These are phyloP conservation scores for Curvularia spicifera DNA, from an alignment of 2,329 filamentous ascomycete genomes.

Conservation along the genomic window DNA sequence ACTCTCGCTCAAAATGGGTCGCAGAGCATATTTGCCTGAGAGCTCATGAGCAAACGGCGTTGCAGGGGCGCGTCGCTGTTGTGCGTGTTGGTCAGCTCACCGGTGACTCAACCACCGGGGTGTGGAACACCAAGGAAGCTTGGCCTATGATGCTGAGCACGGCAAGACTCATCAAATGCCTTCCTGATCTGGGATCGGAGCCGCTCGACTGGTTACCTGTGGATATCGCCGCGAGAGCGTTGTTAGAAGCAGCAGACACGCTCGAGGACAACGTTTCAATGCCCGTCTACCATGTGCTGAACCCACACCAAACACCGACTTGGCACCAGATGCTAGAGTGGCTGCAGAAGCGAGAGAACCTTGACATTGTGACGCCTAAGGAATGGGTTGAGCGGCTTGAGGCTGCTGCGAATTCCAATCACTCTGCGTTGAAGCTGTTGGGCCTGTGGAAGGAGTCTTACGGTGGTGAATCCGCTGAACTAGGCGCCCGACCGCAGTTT, in stretches of 20 bases:
- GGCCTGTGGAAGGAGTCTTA: slow-evolving; percentile 59
- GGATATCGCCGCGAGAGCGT: slow-evolving; percentile 56
- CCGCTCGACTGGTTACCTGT: slow-evolving; percentile 45
- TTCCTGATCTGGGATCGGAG: slow-evolving; percentile 40
- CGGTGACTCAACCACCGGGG: slow-evolving; percentile 39
- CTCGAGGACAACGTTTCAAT: slow-evolving; percentile 13
- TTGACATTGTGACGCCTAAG: slow-evolving; percentile 51
- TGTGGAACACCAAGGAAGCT: slow-evolving; percentile 44
- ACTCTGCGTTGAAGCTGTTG: slow-evolving; percentile 57
- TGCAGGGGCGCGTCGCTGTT: slow-evolving; percentile 38
- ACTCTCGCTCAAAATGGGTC: slow-evolving; percentile 63
- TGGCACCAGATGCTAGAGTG: slow-evolving; percentile 58
- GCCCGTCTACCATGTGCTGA: slow-evolving; percentile 59
- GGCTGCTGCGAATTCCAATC: slow-evolving; percentile 36
- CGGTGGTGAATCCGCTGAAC: slow-evolving; percentile 18
- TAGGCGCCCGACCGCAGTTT: slow-evolving; percentile 35
- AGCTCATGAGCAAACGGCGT: slow-evolving; percentile 43
- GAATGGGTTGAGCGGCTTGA: slow-evolving; percentile 55
- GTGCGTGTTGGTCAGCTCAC: slow-evolving; percentile 53
- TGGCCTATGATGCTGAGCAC: slow-evolving; percentile 49
- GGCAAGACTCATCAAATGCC: slow-evolving; percentile 32
- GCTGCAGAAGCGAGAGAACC: slow-evolving; percentile 48
- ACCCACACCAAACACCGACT: slow-evolving; percentile 51
- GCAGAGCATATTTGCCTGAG: slow-evolving; percentile 61
- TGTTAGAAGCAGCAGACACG: slow-evolving; percentile 47